A percentile compares a stretch with the other conserved stretches of the same genome.
Conservation (phyloP, 768 basidiomycete genomes). For the Hygrocybe coccinea region DNA sequence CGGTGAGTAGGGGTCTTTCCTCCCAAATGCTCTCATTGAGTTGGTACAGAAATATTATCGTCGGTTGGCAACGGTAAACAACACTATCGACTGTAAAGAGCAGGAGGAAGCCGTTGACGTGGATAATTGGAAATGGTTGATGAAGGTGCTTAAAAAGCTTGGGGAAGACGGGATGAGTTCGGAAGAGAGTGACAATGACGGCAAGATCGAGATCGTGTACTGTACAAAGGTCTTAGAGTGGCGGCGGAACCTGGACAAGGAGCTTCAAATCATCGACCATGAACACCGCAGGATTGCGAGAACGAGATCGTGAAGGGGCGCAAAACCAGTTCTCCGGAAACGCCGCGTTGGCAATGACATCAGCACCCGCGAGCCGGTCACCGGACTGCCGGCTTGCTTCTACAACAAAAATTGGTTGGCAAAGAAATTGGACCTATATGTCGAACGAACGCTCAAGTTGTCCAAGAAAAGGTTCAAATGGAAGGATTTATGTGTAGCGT, state of each 20-base stretch:
- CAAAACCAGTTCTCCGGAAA: neutral
- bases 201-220: neutral
- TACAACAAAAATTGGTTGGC: neutral
- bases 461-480: neutral
- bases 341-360: neutral
- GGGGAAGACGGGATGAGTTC: slow-evolving; percentile 5
- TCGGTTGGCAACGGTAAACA: neutral
- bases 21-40: neutral
- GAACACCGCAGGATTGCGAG: neutral
- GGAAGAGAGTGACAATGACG: slow-evolving; percentile 4
- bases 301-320: neutral
- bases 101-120: neutral
- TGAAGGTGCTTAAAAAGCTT: neutral
- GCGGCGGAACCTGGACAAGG: slow-evolving; percentile 1
- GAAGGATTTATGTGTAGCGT: too few relatives aligned
- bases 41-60: neutral
- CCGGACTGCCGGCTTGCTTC: neutral
- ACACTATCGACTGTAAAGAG: neutral
- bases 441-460: neutral
- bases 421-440: neutral
- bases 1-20: neutral
- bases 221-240: neutral
- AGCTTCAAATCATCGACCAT: neutral
- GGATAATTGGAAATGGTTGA: neutral
- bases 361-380: neutral